Percentiles rank a stretch among this genome's conserved stretches.
phyloP scores from a whole-genome alignment of 352 stramenopile species.

The Globisporangium recalcitrans region DNA sequence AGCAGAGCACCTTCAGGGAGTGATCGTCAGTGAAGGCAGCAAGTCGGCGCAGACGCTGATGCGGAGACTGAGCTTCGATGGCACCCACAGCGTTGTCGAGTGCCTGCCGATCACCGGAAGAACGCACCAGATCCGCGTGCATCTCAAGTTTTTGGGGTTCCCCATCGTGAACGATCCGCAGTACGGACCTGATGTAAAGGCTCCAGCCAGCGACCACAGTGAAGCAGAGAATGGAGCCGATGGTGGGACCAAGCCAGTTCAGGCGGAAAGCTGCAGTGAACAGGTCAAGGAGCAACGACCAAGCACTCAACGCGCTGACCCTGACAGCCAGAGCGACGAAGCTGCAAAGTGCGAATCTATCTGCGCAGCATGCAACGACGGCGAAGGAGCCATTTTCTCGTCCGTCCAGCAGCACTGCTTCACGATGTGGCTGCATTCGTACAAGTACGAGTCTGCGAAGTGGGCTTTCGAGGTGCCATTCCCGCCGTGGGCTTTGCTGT shows the following conservation, averaged over 20 bases:
- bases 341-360: conserved; percentile 4
- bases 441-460: conserved; percentile 32
- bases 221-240: not conserved
- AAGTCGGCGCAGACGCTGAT: conserved; percentile 45
- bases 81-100: conserved; percentile 73
- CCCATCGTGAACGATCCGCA: conserved; percentile 94
- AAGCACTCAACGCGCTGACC: not conserved
- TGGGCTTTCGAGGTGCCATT: conserved; percentile 42
- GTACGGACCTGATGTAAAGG: conserved; percentile 60
- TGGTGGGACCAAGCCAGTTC: not conserved
- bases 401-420: conserved; percentile 17
- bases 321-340: not conserved
- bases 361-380: conserved; percentile 20
- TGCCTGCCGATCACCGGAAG: conserved; percentile 88
- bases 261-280: not conserved
- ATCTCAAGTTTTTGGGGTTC: conserved; percentile 83
- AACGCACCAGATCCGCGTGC: conserved; percentile 94
- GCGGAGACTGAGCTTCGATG: conserved; percentile 15
- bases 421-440: conserved; percentile 51
- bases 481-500: conserved; percentile 26
- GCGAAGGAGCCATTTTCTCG: conserved; percentile 18
- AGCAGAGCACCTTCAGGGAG: conserved; percentile 18
- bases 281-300: not conserved
- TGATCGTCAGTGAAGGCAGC: conserved; percentile 7
- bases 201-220: not conserved